Evolutionary conservation across 2,329 filamentous ascomycete species (phyloP), one percentile per base, ranked within the genome.

Genomic region (Beauveria sp.): DNA sequence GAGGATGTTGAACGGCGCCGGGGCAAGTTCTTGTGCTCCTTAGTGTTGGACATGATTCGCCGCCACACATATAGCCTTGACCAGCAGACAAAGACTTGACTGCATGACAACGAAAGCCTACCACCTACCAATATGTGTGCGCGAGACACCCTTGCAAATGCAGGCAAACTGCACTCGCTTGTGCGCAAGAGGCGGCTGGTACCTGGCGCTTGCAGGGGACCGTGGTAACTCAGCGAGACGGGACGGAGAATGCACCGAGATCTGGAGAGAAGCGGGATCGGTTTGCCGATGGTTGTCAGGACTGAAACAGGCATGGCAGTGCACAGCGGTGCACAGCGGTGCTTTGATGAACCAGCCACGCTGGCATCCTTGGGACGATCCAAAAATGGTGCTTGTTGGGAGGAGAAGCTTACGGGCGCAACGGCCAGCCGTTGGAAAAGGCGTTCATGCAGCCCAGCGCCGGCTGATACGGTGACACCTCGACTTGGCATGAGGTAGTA

Each of bases 121-220:
- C 28, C 14, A 37, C 44, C 5, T 12, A 26, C 20, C 14, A 37
- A 37, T 37, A 37, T 1, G 12, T 14, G 28, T 18, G 24, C 55
- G 55, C 47, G 37, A 16, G 24, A 12, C 7, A 43, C 24, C 56
- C 56, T 44, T 51, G 56, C 56, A n/a, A 43, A 34, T 41, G 56
- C 37, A 52, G 12, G 24, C 10, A 59, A 58, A 14, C 18, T 12
- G 46, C 34, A 2, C 48, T 53, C 47, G 56, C 56, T 52, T 52
- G 34, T 8, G 56, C 56, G 47, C 24, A 59, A 24, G 52, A 24
- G 37, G 47, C 48, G 48, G 40, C 48, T 59, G 56, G 24, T 24
- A 18, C 7, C n/a, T 53, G 40, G 50, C 57, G 57, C 57, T 54
- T 59, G 50, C 57, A 59, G 50, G 57, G 50, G 57, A 46, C 26